Conservation (phyloP, 2,329 filamentous ascomycete species). For the Diaporthe helianthi region DNA sequence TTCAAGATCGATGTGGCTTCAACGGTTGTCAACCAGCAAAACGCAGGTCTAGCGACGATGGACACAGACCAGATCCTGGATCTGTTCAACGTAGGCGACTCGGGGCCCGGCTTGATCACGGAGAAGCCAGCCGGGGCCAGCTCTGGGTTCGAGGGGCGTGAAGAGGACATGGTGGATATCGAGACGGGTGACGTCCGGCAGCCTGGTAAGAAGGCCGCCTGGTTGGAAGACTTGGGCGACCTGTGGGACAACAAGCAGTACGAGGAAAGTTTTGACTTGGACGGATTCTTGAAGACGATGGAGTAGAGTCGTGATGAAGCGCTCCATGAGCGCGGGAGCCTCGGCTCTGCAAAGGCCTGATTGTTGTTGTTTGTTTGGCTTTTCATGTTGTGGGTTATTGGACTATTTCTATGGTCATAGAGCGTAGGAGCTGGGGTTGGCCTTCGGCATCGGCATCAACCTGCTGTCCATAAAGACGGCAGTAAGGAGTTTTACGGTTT, state of each 20-base stretch:
- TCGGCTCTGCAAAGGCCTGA: background rate
- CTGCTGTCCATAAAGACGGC: constrained; percentile 19
- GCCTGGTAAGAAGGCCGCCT: constrained; percentile 91
- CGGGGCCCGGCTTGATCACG: constrained; percentile 69
- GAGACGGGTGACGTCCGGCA: constrained; percentile 91
- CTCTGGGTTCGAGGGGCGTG: constrained; percentile 62
- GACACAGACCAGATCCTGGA: constrained; percentile 98
- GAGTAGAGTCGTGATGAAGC: constrained; percentile 51
- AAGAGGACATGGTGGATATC: constrained; percentile 90
- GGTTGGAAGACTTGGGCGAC: constrained; percentile 93
- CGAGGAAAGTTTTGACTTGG: constrained; percentile 96
- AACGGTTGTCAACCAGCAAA: constrained; percentile 98
- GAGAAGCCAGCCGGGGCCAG: constrained; percentile 55
- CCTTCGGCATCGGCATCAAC: constrained; percentile 28
- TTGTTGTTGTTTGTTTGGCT: background rate
- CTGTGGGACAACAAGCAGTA: constrained; percentile 98
- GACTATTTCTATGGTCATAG: constrained; percentile 14
- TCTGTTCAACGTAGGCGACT: constrained; percentile 89
- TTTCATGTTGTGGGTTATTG: background rate
- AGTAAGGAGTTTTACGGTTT: constrained; percentile 24
- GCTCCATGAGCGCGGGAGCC: background rate
- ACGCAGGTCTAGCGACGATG: constrained; percentile 92
- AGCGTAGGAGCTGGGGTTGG: constrained; percentile 30
- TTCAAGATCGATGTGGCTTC: constrained; percentile 99
- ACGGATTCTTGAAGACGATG: constrained; percentile 95